Conservation (phyloP, 805 yeast genomes). For the Cyberlindnera maritima region DNA sequence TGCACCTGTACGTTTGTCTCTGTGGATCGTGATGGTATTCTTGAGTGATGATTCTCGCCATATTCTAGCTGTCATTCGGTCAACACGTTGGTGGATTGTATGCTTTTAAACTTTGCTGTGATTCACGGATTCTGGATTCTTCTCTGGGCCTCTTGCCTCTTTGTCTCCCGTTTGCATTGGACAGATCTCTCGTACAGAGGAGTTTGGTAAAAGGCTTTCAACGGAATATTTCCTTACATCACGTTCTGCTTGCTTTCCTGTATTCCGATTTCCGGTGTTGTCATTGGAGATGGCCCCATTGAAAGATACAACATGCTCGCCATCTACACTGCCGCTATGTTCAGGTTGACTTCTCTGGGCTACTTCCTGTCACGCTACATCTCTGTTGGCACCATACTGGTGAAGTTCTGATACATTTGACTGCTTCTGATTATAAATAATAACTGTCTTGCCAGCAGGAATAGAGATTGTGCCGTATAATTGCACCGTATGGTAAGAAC, state of each 20-base stretch:
- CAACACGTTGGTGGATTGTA: constrained; percentile 26
- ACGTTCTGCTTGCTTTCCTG: constrained; percentile 47
- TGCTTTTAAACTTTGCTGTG: constrained; percentile 45
- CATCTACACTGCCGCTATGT: constrained; percentile 1
- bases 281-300: constrained; percentile 33
- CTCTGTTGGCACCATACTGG: constrained; percentile 4
- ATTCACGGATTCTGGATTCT: constrained; percentile 49
- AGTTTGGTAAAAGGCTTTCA: constrained; percentile 50
- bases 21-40: constrained; percentile 34
- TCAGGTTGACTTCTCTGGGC: neutral
- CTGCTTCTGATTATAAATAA: too few relatives aligned
- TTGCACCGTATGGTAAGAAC: too few relatives aligned
- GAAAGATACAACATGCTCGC: constrained; percentile 2
- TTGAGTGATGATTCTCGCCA: constrained; percentile 32
- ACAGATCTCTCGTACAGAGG: constrained; percentile 49
- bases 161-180: constrained; percentile 44
- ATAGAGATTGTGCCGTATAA: too few relatives aligned
- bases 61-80: constrained; percentile 41
- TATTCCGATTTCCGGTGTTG: constrained; percentile 48
- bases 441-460: too few relatives aligned
- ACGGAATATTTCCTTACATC: constrained; percentile 56
- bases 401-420: constrained; percentile 1
- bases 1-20: too few relatives aligned
- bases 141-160: constrained; percentile 44
- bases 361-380: neutral